These are phyloP conservation scores for Plantago coronopus DNA, from an alignment of 305 asterid genomes.

Conservation along the genomic window DNA sequence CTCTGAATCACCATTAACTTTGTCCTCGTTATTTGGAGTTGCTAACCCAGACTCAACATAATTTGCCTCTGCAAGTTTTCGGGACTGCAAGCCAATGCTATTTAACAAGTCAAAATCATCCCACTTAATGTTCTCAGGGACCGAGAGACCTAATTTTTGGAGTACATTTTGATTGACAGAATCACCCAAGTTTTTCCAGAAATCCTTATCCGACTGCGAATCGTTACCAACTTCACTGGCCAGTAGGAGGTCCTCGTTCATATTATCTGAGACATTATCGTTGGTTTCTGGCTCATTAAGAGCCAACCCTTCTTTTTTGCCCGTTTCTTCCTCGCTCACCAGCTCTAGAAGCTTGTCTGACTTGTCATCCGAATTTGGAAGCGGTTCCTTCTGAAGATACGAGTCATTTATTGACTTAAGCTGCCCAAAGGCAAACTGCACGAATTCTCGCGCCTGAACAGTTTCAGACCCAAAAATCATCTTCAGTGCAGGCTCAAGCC, in stretches of 20 bases:
- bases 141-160: conserved; percentile 67
- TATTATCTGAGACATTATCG: conserved; percentile 21
- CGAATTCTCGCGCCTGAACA: conserved; percentile 88
- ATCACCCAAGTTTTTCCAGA: conserved; percentile 74
- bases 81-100: conserved; percentile 65
- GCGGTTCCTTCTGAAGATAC: conserved; percentile 50
- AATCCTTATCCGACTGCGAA: conserved; percentile 57
- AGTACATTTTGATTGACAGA: conserved; percentile 55
- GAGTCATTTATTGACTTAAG: conserved; percentile 66
- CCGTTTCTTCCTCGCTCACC: conserved; percentile 24
- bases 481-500: conserved; percentile 76
- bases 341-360: conserved; percentile 24
- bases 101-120: conserved; percentile 71
- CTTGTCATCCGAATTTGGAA: conserved; percentile 30
- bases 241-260: background rate
- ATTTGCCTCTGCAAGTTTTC: conserved; percentile 65
- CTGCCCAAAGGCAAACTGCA: conserved; percentile 88
- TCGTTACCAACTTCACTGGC: conserved; percentile 22
- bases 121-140: conserved; percentile 72
- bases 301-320: conserved; percentile 23
- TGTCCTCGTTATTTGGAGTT: conserved; percentile 48
- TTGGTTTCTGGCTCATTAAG: conserved; percentile 22
- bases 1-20: conserved; percentile 28
- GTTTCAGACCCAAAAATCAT: conserved; percentile 81
- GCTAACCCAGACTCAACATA: conserved; percentile 91